phyloP scores from a whole-genome alignment of 805 yeast genomes.

The Myxozyma udenii region DNA sequence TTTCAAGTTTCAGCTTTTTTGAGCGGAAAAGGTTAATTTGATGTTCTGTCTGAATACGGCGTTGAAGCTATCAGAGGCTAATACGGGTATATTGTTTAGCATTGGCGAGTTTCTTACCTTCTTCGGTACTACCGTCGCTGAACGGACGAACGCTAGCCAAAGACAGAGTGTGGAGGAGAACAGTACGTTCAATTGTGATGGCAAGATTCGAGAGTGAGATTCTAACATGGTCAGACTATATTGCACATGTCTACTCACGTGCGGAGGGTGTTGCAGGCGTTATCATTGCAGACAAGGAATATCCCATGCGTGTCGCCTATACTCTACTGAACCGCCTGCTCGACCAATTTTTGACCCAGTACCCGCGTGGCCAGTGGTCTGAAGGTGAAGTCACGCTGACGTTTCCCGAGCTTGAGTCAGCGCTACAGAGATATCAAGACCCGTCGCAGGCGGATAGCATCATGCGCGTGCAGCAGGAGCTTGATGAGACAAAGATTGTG shows the following conservation, averaged over 20 bases:
- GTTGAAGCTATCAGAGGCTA: neutral
- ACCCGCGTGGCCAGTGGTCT: conserved; percentile 71
- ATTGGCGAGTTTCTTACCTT: conserved; percentile 94
- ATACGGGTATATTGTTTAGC: conserved; percentile 40
- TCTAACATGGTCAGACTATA: conserved; percentile 46
- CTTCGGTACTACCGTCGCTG: conserved; percentile 84
- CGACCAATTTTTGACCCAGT: conserved; percentile 83
- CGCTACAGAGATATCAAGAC: conserved; percentile 84
- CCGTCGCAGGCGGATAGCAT: conserved; percentile 96
- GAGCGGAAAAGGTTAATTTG: conserved; percentile 56
- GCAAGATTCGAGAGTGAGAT: neutral
- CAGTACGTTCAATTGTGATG: conserved; percentile 2
- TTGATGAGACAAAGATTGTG: conserved; percentile 95
- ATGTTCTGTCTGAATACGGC: neutral
- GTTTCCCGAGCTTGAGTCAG: conserved; percentile 61
- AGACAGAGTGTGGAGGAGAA: conserved; percentile 90
- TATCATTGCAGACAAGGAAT: conserved; percentile 87
- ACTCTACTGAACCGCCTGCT: conserved; percentile 83
- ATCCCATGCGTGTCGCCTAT: conserved; percentile 95
- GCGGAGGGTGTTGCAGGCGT: conserved; percentile 91
- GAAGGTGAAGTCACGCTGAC: conserved; percentile 37
- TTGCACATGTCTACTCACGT: conserved; percentile 88
- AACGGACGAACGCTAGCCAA: conserved; percentile 83
- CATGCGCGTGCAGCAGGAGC: conserved; percentile 95
- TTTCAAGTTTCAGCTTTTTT: conserved; percentile 83